These are phyloP conservation scores for Anthostomella pinea DNA, from an alignment of 2,329 filamentous ascomycete species.

Conservation along the genomic window DNA sequence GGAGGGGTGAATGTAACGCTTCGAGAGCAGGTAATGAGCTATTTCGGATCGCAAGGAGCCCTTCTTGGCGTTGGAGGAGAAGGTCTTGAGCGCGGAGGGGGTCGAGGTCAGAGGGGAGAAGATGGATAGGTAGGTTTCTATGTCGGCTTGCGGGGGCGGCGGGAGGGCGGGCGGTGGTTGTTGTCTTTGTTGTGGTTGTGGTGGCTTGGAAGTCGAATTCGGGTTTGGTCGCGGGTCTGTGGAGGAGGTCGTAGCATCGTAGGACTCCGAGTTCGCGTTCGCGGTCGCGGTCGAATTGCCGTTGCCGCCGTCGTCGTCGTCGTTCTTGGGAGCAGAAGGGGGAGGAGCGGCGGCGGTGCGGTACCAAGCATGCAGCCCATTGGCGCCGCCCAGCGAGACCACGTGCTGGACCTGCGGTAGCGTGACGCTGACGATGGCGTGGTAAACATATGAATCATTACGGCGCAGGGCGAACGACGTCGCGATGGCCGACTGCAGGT, in stretches of 20 bases:
- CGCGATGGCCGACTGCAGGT: slow-evolving; percentile 44
- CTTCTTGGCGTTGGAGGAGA: slow-evolving; percentile 51
- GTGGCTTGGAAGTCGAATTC: not conserved
- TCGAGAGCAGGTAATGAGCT: slow-evolving; percentile 52
- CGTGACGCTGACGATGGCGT: slow-evolving; percentile 49
- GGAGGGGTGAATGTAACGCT: slow-evolving; percentile 49
- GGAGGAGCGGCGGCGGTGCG: slow-evolving; percentile 31
- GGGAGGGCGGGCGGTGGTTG: slow-evolving; percentile 30
- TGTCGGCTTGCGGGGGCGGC: slow-evolving; percentile 54
- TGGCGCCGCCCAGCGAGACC: slow-evolving; percentile 41
- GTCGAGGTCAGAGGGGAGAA: slow-evolving; percentile 61
- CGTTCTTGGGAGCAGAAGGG: slow-evolving; percentile 13
- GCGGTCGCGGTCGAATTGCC: too few species aligned
- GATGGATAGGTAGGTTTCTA: slow-evolving; percentile 64
- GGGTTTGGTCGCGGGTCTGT: slow-evolving; percentile 1
- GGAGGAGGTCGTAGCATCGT: slow-evolving; percentile 2
- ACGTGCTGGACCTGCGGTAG: slow-evolving; percentile 48
- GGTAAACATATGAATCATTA: slow-evolving; percentile 48
- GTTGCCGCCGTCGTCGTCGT: slow-evolving; percentile 3
- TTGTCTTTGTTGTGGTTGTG: not conserved
- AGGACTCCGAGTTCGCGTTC: not conserved
- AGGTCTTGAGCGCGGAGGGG: slow-evolving; percentile 58
- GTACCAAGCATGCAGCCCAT: slow-evolving; percentile 51
- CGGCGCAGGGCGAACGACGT: slow-evolving; percentile 43
- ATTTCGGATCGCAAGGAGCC: slow-evolving; percentile 56